Evolutionary conservation across 352 stramenopile genomes (phyloP), one percentile per base, ranked within the genome.

Genomic region (Phytophthora kernoviae): DNA sequence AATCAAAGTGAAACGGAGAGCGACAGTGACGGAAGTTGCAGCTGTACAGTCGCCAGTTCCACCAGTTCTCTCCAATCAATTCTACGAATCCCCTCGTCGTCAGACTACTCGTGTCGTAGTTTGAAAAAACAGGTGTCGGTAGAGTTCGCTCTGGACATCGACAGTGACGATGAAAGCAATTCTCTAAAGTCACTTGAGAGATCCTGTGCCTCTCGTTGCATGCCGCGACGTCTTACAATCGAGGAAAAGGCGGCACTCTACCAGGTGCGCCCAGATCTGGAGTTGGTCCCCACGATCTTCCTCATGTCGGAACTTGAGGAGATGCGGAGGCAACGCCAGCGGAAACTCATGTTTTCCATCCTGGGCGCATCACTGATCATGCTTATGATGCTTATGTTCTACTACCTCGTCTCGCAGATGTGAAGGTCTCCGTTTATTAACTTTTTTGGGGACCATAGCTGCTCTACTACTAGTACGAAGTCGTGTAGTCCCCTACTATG

Each of bases 1-100:
- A 81, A 76, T 50, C 80, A 90, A 47, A 92, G 83, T 59, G 83
- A 92, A 65, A 92, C 83, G 2, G 83, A 92, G 37, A 92, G 83
- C 66, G 83, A 92, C 52, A 92, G 83, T 36, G 83, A 92, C 59
- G 73, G 74, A 1, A 87, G 78, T 50, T 85, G 74, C 2, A 87
- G 78, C 52, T 85, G 65, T 54, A 73, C 70, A 7, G 47, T 46
- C 54, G 58, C 55, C 54, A 76, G 56, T 52, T 54, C 47, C 4
- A 59, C 46, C 8, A 49, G 50, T 43, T 75, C 65, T 39, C 69
- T 90, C 30, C 80, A 88, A 60, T 90, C 83, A 21, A 92, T 92
- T 56, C 57, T 92, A 33, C 72, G 83, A 54, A 79, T 89, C 70
- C 69, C 79, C 1, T 65, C 70, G 15, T 15, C 52, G 53, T 39